phyloP scores from a whole-genome alignment of 805 yeast genomes.

The Saccharomycopsis olivae region DNA sequence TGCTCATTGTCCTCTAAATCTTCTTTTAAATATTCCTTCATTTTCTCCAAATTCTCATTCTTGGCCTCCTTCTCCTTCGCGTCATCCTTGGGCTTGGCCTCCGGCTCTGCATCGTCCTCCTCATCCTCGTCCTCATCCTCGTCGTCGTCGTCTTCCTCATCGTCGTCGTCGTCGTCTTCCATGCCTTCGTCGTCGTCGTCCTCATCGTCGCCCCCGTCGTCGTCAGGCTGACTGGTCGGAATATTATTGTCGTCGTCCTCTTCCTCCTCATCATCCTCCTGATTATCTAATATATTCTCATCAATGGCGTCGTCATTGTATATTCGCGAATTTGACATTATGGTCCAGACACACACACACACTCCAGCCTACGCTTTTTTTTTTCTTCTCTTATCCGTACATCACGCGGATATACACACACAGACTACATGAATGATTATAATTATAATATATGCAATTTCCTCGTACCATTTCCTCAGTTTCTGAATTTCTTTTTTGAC shows the following conservation, averaged over 20 bases:
- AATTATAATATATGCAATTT: too few relatives aligned
- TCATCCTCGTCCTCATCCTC: conserved; percentile 17
- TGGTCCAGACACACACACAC: background rate
- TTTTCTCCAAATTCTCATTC: conserved; percentile 20
- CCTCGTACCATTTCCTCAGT: too few relatives aligned
- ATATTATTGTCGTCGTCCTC: conserved; percentile 36
- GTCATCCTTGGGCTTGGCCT: conserved; percentile 25
- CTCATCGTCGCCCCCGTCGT: conserved; percentile 4
- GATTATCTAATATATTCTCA: conserved; percentile 16
- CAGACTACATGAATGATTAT: too few relatives aligned
- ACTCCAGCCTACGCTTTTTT: too few relatives aligned
- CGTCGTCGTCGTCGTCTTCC: conserved; percentile 11
- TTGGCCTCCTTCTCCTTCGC: conserved; percentile 19
- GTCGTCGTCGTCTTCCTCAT: conserved; percentile 16
- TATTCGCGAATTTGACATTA: background rate
- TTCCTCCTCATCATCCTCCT: conserved; percentile 46
- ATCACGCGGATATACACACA: too few relatives aligned
- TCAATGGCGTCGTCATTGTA: conserved; percentile 16
- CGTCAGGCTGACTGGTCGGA: conserved; percentile 19
- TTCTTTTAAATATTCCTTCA: conserved; percentile 20
- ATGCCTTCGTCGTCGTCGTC: conserved; percentile 8
- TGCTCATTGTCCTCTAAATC: conserved; percentile 20
- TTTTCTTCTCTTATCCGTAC: too few relatives aligned
- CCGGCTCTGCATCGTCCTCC: conserved; percentile 19
- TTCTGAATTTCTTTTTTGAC: conserved; percentile 9